Evolutionary conservation across 2,329 filamentous ascomycete genomes (phyloP).

Genomic region (Fusarium sp.): DNA sequence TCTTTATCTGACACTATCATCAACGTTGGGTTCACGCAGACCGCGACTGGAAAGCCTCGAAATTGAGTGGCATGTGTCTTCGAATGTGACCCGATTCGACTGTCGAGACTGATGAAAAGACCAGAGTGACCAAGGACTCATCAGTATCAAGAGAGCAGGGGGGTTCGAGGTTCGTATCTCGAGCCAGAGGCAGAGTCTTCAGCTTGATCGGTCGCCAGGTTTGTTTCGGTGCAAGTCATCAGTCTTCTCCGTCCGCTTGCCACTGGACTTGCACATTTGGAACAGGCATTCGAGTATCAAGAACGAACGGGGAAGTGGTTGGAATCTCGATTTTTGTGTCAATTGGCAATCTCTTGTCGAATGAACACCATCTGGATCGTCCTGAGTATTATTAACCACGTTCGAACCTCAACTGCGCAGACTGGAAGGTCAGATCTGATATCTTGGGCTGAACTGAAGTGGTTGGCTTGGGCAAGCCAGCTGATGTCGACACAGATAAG

Average conservation of each 20-base stretch:
- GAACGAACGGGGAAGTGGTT: rapidly evolving
- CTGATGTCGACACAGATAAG: background rate
- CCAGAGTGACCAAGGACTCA: rapidly evolving
- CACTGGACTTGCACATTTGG: background rate
- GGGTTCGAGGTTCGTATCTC: background rate
- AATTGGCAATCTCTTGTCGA: background rate
- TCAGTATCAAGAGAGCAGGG: background rate
- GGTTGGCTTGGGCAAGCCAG: background rate
- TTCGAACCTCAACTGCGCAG: background rate
- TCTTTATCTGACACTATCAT: background rate
- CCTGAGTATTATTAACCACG: background rate
- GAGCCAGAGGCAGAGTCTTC: background rate
- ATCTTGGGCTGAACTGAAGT: background rate
- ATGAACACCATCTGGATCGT: no score
- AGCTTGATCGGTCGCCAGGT: background rate
- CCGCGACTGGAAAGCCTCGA: background rate
- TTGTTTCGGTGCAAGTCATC: background rate
- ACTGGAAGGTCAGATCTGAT: rapidly evolving
- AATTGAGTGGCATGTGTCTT: background rate
- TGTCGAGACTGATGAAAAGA: no score
- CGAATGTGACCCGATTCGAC: rapidly evolving
- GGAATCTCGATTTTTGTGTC: background rate
- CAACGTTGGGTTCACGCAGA: background rate
- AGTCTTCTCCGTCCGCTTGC: no score
- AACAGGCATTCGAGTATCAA: background rate